phyloP scores from a whole-genome alignment of 306 rosid species.

The Oemleria cerasiformis region DNA sequence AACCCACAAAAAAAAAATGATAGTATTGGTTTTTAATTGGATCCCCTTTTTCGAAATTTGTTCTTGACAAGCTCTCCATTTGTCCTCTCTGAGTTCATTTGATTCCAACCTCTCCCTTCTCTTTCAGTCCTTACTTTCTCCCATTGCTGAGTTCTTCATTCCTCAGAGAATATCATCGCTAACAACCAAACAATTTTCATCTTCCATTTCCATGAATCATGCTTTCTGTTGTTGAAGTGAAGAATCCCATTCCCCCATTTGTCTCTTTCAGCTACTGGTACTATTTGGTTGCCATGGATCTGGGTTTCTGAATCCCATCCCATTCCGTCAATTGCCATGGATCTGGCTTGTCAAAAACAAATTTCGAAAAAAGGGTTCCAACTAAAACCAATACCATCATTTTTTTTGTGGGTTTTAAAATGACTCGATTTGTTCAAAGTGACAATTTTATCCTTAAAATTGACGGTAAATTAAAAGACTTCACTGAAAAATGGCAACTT shows the following conservation, averaged over 20 bases:
- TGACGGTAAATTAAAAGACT: no score
- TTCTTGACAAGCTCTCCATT: constrained; percentile 40
- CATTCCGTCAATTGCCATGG: no score
- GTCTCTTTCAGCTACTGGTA: constrained; percentile 5
- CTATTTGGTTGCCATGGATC: constrained; percentile 20
- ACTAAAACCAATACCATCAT: no score
- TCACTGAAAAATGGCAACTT: no score
- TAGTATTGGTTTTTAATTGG: constrained; percentile 26
- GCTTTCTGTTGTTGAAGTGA: constrained; percentile 20
- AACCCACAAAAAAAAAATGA: constrained; percentile 9
- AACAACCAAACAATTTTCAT: constrained; percentile 41
- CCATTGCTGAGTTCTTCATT: constrained; percentile 32
- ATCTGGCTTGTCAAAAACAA: no score
- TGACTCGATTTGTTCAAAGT: no score
- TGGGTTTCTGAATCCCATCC: no score
- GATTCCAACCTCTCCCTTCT: constrained; percentile 51
- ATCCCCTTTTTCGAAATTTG: constrained; percentile 57
- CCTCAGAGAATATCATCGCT: constrained; percentile 27
- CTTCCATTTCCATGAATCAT: constrained; percentile 14
- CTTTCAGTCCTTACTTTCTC: constrained; percentile 14
- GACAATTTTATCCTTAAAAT: no score
- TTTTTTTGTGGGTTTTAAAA: no score
- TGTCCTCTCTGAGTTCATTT: constrained; percentile 65
- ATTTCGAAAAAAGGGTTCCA: no score
- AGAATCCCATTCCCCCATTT: constrained; percentile 9